These are phyloP conservation scores for Sphagnum fallax DNA, from an alignment of 228 moss, liverwort and hornwort species.

Conservation along the genomic window DNA sequence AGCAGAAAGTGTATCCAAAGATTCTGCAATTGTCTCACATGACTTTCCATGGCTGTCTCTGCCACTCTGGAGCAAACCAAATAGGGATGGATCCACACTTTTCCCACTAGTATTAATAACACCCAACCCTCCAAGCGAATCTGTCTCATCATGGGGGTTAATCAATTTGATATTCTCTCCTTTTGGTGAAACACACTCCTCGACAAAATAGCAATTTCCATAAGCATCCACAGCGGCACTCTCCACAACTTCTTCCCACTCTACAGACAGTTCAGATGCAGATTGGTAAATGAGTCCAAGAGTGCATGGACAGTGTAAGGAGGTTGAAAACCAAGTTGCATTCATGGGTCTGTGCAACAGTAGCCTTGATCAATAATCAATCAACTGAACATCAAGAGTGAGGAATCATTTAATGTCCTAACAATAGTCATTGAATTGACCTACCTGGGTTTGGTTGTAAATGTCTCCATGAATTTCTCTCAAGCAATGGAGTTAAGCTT, in stretches of 20 bases:
- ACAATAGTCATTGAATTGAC: not conserved
- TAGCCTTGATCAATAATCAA: too few species aligned
- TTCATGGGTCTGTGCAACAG: too few species aligned
- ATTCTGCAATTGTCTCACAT: too few species aligned
- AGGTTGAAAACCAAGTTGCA: too few species aligned
- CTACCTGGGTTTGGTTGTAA: conserved; percentile 37
- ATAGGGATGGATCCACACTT: not conserved
- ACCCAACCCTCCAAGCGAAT: conserved; percentile 7
- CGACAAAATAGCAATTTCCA: conserved; percentile 24
- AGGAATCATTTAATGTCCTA: too few species aligned
- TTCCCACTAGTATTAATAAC: conserved; percentile 1
- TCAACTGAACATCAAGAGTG: too few species aligned
- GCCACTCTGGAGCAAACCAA: not conserved
- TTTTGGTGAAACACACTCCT: not conserved
- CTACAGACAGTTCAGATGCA: not conserved
- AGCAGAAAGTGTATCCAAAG: not conserved
- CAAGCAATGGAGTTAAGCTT: conserved; percentile 7
- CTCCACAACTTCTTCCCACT: conserved; percentile 22
- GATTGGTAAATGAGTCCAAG: not conserved
- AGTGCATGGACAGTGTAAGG: too few species aligned
- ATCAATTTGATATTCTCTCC: not conserved
- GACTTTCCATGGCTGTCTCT: not conserved
- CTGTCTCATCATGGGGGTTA: not conserved
- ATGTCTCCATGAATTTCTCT: conserved; percentile 32
- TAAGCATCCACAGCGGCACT: conserved; percentile 24